Evolutionary conservation across 2,329 filamentous ascomycete species (phyloP).

Genomic region (Fusarium torulosum): DNA sequence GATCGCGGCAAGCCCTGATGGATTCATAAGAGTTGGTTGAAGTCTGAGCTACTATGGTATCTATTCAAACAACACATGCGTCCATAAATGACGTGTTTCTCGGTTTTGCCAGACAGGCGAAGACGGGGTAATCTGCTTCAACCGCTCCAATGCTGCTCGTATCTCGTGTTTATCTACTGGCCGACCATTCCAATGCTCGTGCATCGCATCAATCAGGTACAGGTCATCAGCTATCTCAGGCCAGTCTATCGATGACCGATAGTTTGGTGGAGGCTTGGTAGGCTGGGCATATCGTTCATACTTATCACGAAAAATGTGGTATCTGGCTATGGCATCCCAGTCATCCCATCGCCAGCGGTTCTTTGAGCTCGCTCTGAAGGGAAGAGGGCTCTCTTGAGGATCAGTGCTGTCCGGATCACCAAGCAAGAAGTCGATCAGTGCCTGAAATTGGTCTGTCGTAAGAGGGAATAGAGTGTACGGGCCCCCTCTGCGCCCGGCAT

Average conservation of each 20-base stretch:
- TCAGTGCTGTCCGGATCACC: background rate
- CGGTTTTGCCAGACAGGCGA: background rate
- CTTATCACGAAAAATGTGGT: conserved; percentile 30
- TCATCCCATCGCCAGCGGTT: conserved; percentile 27
- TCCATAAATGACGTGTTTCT: background rate
- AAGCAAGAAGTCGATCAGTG: conserved; percentile 15
- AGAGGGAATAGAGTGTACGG: conserved; percentile 19
- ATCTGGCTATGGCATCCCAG: conserved; percentile 6
- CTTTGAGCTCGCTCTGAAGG: background rate
- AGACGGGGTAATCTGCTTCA: conserved; percentile 1
- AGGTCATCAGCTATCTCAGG: conserved; percentile 5
- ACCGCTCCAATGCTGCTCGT: background rate
- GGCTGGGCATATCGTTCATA: background rate
- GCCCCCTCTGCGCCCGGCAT: background rate
- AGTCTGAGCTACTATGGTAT: background rate
- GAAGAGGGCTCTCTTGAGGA: background rate
- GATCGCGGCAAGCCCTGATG: too few species aligned
- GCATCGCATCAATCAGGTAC: background rate
- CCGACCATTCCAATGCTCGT: background rate
- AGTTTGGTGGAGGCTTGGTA: background rate
- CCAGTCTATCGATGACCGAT: conserved; percentile 9
- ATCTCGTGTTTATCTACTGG: background rate
- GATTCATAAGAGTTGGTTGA: too few species aligned
- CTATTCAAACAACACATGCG: background rate
- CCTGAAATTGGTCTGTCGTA: conserved; percentile 15